A percentile compares a stretch with the other conserved stretches of the same genome.
Evolutionary conservation across 257 asterid species (phyloP).

Genomic region (Galeopsis tetrahit): DNA sequence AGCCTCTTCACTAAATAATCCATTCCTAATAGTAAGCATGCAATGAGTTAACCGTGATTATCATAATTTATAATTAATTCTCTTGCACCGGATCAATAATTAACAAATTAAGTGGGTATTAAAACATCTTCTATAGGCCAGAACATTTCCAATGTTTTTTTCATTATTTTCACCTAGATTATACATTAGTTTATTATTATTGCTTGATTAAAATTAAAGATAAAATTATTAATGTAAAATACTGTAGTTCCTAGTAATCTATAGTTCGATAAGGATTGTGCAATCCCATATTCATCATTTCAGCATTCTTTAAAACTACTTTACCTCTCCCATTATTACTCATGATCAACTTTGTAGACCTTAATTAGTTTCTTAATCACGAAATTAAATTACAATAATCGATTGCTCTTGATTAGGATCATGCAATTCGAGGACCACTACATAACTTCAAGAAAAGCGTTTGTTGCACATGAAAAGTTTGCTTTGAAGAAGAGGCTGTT

Average conservation of each 20-base stretch:
- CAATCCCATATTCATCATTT: not conserved
- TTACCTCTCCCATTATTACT: not conserved
- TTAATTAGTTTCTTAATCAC: slow-evolving; percentile 19
- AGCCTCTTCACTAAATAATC: too few relatives aligned
- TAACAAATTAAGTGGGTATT: too few relatives aligned
- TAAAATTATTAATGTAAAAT: too few relatives aligned
- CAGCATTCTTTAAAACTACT: not conserved
- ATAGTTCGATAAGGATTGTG: not conserved
- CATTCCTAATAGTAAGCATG: too few relatives aligned
- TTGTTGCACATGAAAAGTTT: not conserved
- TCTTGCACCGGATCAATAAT: too few relatives aligned
- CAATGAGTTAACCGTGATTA: too few relatives aligned
- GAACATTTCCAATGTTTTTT: too few relatives aligned
- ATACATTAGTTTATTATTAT: too few relatives aligned
- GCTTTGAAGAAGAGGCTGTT: not conserved
- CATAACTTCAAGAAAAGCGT: slow-evolving; percentile 8
- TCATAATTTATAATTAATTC: too few relatives aligned
- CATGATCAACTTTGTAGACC: not conserved
- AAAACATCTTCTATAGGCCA: too few relatives aligned
- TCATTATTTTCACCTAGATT: too few relatives aligned
- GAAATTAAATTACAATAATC: not conserved
- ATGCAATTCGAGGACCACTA: slow-evolving; percentile 28
- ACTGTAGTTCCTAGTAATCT: not conserved
- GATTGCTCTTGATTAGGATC: not conserved
- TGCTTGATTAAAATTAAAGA: too few relatives aligned